Percentiles rank a stretch among this genome's conserved stretches.
These are phyloP conservation scores for Exserohilum turcica DNA, from an alignment of 2,329 filamentous ascomycete species.

Conservation along the genomic window DNA sequence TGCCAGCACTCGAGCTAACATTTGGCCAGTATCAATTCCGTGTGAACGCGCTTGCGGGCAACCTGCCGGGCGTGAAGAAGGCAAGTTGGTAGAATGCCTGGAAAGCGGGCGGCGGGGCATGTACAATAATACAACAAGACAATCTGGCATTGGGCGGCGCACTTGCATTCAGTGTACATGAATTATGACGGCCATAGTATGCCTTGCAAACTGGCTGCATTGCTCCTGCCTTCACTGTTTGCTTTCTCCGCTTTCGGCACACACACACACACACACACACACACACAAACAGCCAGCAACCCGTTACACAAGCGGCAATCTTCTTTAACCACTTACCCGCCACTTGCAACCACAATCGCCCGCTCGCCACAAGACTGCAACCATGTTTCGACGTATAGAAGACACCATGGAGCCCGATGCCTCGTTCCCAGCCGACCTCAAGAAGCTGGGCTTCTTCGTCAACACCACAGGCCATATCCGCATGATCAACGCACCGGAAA, in stretches of 20 bases:
- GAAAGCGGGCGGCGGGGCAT: background rate
- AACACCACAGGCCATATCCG: conserved; percentile 77
- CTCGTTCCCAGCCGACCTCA: conserved; percentile 67
- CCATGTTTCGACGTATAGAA: conserved; percentile 77
- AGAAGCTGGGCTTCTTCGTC: conserved; percentile 79
- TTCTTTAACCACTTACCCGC: conserved; percentile 1
- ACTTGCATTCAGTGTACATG: conserved; percentile 19
- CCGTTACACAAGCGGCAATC: conserved; percentile 1
- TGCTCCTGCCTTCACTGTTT: conserved; percentile 17
- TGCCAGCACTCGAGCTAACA: conserved; percentile 15
- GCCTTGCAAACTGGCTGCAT: background rate
- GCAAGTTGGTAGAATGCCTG: conserved; percentile 79
- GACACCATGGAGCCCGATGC: conserved; percentile 70
- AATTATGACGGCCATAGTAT: conserved; percentile 15
- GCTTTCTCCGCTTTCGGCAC: conserved; percentile 21
- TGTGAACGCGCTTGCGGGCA: conserved; percentile 81
- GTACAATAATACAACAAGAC: conserved; percentile 20
- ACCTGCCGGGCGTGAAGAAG: conserved; percentile 90
- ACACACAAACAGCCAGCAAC: too few species aligned
- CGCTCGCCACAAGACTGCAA: background rate
- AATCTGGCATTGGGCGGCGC: conserved; percentile 40
- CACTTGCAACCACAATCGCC: background rate
- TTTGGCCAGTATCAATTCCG: conserved; percentile 83
- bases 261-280: too few species aligned
- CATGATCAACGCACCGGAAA: conserved; percentile 67